A percentile compares a stretch with the other conserved stretches of the same genome.
These are phyloP conservation scores for Colletotrichum zoysiae DNA, from an alignment of 2,329 filamentous ascomycete species.

Conservation along the genomic window DNA sequence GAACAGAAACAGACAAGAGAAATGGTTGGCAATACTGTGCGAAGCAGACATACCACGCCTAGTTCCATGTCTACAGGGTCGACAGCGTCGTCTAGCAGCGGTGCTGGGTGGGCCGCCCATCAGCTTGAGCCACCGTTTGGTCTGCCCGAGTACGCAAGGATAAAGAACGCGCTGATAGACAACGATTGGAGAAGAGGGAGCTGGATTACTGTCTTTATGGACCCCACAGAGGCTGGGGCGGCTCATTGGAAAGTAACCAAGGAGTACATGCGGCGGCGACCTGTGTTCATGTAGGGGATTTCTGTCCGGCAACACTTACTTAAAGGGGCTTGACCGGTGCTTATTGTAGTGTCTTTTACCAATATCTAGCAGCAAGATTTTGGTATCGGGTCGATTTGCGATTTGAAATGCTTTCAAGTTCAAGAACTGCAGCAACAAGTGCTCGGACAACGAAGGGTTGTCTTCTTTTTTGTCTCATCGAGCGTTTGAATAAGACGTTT, in stretches of 20 bases:
- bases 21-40: neutral
- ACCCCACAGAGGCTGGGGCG: slow-evolving; percentile 43
- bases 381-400: neutral
- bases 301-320: too few species aligned
- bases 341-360: neutral
- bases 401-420: too few species aligned
- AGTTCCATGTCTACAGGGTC: slow-evolving; percentile 18
- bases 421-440: neutral
- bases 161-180: slow-evolving; percentile 51
- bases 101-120: slow-evolving; percentile 24
- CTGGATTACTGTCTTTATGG: slow-evolving; percentile 49
- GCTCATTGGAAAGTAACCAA: slow-evolving; percentile 48
- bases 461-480: neutral
- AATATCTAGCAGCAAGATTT: too few species aligned
- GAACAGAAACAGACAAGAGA: slow-evolving; percentile 1
- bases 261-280: slow-evolving; percentile 49
- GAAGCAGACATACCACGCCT: slow-evolving; percentile 20
- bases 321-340: accelerated
- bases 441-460: neutral
- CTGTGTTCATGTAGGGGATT: neutral
- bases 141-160: slow-evolving; percentile 45
- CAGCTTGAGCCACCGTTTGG: slow-evolving; percentile 47
- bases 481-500: neutral
- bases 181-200: slow-evolving; percentile 44
- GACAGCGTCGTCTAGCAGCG: slow-evolving; percentile 6